Conservation (phyloP, 2,329 filamentous ascomycete species). For the Endoconidiophora polonica region DNA sequence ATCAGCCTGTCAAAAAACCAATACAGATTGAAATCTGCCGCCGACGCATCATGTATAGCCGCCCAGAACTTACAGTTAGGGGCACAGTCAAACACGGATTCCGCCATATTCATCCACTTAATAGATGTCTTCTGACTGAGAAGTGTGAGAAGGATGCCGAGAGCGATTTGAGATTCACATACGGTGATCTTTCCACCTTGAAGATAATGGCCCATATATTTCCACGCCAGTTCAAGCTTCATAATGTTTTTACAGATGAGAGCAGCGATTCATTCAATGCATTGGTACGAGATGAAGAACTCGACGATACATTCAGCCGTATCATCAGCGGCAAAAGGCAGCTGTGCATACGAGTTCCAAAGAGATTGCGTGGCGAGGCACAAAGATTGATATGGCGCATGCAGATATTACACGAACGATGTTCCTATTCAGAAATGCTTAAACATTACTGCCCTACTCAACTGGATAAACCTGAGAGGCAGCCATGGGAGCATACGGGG, state of each 20-base stretch:
- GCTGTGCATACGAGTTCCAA: constrained; percentile 32
- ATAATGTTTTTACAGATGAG: constrained; percentile 74
- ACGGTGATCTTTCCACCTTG: constrained; percentile 30
- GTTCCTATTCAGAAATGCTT: constrained; percentile 64
- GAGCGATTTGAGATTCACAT: background rate
- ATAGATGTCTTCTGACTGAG: constrained; percentile 3
- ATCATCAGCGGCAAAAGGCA: background rate
- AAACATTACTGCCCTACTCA: constrained; percentile 57
- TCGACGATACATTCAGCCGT: constrained; percentile 24
- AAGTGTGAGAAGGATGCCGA: background rate
- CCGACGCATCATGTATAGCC: constrained; percentile 73
- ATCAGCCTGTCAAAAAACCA: constrained; percentile 18
- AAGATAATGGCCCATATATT: constrained; percentile 88
- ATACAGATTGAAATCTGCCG: constrained; percentile 60
- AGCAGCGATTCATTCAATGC: constrained; percentile 48
- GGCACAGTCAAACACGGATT: constrained; percentile 58
- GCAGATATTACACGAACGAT: constrained; percentile 53
- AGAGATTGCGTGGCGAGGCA: constrained; percentile 47
- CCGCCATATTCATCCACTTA: constrained; percentile 30
- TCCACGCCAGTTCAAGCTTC: constrained; percentile 72
- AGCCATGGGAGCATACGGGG: background rate
- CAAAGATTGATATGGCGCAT: constrained; percentile 47
- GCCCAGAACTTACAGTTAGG: constrained; percentile 50
- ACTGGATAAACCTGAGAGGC: background rate
- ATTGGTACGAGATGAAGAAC: constrained; percentile 69